These are phyloP conservation scores for Xylariaceae sp. DNA, from an alignment of 2,329 filamentous ascomycete species.

Conservation along the genomic window DNA sequence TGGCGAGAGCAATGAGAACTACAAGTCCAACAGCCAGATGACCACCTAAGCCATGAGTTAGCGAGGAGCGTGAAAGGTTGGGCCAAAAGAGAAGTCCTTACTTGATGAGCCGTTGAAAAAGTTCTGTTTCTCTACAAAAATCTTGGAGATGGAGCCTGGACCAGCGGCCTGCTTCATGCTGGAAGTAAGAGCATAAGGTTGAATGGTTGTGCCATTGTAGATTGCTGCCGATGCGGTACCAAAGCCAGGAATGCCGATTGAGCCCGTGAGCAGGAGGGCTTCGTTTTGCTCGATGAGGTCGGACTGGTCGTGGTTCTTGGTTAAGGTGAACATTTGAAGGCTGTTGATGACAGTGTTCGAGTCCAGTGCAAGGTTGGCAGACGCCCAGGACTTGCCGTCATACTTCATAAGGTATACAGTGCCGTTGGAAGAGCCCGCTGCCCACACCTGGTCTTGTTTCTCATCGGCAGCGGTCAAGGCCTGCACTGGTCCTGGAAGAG, in stretches of 20 bases:
- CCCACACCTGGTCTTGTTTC: slow-evolving; percentile 74
- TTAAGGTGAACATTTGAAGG: slow-evolving; percentile 75
- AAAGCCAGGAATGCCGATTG: slow-evolving; percentile 69
- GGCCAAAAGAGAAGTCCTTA: slow-evolving; percentile 39
- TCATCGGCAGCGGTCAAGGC: slow-evolving; percentile 70
- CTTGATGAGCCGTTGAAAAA: slow-evolving; percentile 63
- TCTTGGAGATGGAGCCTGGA: slow-evolving; percentile 65
- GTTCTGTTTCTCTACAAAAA: slow-evolving; percentile 79
- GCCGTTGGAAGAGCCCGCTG: slow-evolving; percentile 62
- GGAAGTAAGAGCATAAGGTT: slow-evolving; percentile 77
- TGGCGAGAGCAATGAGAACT: slow-evolving; percentile 75
- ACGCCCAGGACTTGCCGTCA: slow-evolving; percentile 69
- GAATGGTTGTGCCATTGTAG: slow-evolving; percentile 76
- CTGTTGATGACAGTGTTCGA: slow-evolving; percentile 67
- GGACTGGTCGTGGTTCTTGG: slow-evolving; percentile 60
- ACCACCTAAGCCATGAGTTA: slow-evolving; percentile 36
- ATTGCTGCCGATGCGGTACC: slow-evolving; percentile 81
- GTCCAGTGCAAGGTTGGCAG: slow-evolving; percentile 60
- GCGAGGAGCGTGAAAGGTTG: neutral
- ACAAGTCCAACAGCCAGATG: slow-evolving; percentile 71
- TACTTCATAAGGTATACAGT: slow-evolving; percentile 79
- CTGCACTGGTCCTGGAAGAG: slow-evolving; percentile 75
- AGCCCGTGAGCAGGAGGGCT: slow-evolving; percentile 78
- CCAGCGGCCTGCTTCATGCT: slow-evolving; percentile 58
- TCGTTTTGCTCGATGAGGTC: slow-evolving; percentile 63